Evolutionary conservation across 495 filamentous ascomycete species (phyloP).

Genomic region (Penicillium cataractarum): DNA sequence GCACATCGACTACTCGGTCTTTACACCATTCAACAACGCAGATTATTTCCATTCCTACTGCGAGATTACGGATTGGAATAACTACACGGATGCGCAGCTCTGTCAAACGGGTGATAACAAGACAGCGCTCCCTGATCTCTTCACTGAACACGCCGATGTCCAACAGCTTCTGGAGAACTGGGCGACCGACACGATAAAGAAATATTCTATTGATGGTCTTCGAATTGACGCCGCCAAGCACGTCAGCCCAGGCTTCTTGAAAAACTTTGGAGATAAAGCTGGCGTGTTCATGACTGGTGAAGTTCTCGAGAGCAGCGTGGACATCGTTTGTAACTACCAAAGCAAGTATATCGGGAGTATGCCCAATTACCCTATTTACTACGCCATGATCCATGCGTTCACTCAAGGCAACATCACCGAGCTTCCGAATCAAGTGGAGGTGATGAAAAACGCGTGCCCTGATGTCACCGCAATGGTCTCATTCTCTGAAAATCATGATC

Average conservation of each 20-base stretch:
- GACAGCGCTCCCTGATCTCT: slow-evolving; percentile 68
- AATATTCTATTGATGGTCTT: slow-evolving; percentile 77
- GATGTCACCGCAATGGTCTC: slow-evolving; percentile 66
- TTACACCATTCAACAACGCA: slow-evolving; percentile 66
- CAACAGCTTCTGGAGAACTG: slow-evolving; percentile 60
- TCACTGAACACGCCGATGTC: slow-evolving; percentile 63
- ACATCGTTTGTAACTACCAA: slow-evolving; percentile 60
- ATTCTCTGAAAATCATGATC: slow-evolving; percentile 83
- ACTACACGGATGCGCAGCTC: slow-evolving; percentile 49
- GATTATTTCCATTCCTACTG: slow-evolving; percentile 70
- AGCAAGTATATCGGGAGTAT: slow-evolving; percentile 47
- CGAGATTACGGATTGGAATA: slow-evolving; percentile 62
- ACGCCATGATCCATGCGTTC: slow-evolving; percentile 62
- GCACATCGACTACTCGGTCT: slow-evolving; percentile 61
- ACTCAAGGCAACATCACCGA: slow-evolving; percentile 55
- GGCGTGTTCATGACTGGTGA: slow-evolving; percentile 69
- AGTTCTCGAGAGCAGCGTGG: slow-evolving; percentile 58
- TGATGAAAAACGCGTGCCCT: slow-evolving; percentile 53
- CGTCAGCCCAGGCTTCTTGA: slow-evolving; percentile 67
- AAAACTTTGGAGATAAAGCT: slow-evolving; percentile 56
- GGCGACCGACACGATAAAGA: slow-evolving; percentile 62
- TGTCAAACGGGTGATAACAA: slow-evolving; percentile 66
- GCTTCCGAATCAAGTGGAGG: slow-evolving; percentile 54
- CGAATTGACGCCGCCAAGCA: slow-evolving; percentile 78
- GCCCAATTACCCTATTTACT: slow-evolving; percentile 75